phyloP scores from a whole-genome alignment of 352 stramenopile genomes.

The Thraustotheca clavata region DNA sequence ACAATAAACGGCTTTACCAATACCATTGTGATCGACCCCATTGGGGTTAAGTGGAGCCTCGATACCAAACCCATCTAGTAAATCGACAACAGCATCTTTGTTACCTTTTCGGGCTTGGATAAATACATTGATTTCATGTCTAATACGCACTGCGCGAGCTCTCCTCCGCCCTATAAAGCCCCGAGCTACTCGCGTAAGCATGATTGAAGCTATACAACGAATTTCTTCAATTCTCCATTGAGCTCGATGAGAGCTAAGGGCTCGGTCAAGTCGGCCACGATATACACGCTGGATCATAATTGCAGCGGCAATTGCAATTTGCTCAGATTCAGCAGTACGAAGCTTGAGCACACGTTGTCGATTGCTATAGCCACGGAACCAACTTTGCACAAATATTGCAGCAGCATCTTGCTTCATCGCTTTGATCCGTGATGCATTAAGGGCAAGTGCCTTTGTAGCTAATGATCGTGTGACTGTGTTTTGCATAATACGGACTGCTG shows the following conservation, averaged over 20 bases:
- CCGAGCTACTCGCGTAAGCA: conserved; percentile 39
- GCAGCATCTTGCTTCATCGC: conserved; percentile 24
- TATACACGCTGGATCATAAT: conserved; percentile 44
- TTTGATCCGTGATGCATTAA: conserved; percentile 5
- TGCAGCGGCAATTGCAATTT: conserved; percentile 35
- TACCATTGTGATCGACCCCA: conserved; percentile 22
- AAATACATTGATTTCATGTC: conserved; percentile 42
- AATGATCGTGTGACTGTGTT: conserved; percentile 29
- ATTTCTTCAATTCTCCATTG: not conserved
- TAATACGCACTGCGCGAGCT: conserved; percentile 22
- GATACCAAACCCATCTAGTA: conserved; percentile 47
- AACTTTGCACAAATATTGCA: conserved; percentile 34
- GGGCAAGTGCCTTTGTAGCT: conserved; percentile 26
- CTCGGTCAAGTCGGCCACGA: conserved; percentile 38
- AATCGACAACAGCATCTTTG: conserved; percentile 42
- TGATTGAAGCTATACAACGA: not conserved
- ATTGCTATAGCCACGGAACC: conserved; percentile 29
- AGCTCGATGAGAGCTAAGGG: not conserved
- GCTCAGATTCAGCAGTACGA: conserved; percentile 30
- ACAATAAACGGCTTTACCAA: not conserved
- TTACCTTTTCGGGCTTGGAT: conserved; percentile 45
- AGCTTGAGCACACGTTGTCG: conserved; percentile 28
- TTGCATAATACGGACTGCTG: conserved; percentile 36
- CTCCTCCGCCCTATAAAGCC: conserved; percentile 39
- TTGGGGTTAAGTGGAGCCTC: conserved; percentile 37